These are phyloP conservation scores for Cadophora sp. DNA, from an alignment of 2,329 filamentous ascomycete genomes.

Conservation along the genomic window DNA sequence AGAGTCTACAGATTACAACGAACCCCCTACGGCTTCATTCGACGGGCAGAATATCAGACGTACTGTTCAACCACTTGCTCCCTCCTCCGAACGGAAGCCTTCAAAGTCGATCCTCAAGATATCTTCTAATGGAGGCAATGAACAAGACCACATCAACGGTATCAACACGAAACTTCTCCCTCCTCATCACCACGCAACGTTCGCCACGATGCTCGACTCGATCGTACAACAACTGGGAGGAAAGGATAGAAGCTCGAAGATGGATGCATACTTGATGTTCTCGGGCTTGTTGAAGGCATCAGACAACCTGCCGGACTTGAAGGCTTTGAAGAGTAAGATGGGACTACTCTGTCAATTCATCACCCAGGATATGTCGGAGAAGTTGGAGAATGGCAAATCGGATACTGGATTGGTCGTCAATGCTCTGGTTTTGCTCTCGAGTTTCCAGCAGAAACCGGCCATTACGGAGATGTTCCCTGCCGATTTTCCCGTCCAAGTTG, in stretches of 20 bases:
- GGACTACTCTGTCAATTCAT: slow-evolving; percentile 81
- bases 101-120: slow-evolving; percentile 82
- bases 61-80: slow-evolving; percentile 34
- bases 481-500: slow-evolving; percentile 80
- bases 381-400: slow-evolving; percentile 58
- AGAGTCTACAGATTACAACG: slow-evolving; percentile 61
- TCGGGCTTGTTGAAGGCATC: slow-evolving; percentile 79
- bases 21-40: slow-evolving; percentile 46
- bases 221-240: slow-evolving; percentile 82
- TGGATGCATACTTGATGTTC: slow-evolving; percentile 88
- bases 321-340: slow-evolving; percentile 78
- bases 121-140: slow-evolving; percentile 52
- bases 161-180: slow-evolving; percentile 35
- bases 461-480: slow-evolving; percentile 73
- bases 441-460: slow-evolving; percentile 77
- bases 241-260: slow-evolving; percentile 71
- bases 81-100: slow-evolving; percentile 56
- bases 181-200: slow-evolving; percentile 55
- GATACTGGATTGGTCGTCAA: slow-evolving; percentile 79
- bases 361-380: slow-evolving; percentile 76
- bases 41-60: slow-evolving; percentile 28
- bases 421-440: slow-evolving; percentile 77
- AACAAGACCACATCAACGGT: slow-evolving; percentile 26
- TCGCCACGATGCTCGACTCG: slow-evolving; percentile 84
- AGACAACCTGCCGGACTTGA: slow-evolving; percentile 78